These are phyloP conservation scores for Wallacemonas sp. DNA, from an alignment of 208 protist species.

Conservation along the genomic window DNA sequence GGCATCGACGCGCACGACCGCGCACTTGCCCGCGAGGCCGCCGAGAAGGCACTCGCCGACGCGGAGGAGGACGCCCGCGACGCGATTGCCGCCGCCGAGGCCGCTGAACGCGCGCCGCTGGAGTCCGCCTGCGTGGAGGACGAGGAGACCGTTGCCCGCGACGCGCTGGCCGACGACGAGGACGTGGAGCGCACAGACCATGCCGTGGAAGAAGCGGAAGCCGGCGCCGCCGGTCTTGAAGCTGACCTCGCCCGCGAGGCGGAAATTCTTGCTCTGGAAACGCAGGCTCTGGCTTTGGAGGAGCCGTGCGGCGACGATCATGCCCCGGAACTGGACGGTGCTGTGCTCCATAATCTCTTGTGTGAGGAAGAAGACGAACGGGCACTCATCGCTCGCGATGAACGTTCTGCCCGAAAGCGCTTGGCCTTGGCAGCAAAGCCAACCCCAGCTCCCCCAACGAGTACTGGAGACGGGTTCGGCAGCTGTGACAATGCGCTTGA, in stretches of 20 bases:
- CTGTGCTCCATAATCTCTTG: background rate
- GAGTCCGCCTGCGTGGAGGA: slow-evolving; percentile 21
- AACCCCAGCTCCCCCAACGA: background rate
- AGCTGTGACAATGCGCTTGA: background rate
- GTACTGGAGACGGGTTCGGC: background rate
- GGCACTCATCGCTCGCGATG: slow-evolving; percentile 18
- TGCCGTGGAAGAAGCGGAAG: background rate
- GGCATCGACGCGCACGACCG: background rate
- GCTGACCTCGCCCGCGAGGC: background rate
- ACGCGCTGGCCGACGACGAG: slow-evolving; percentile 3
- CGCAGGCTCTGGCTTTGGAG: background rate
- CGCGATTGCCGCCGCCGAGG: slow-evolving; percentile 11
- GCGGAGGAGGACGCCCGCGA: slow-evolving; percentile 23
- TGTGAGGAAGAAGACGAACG: slow-evolving; percentile 51
- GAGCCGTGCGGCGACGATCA: background rate
- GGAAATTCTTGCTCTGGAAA: background rate
- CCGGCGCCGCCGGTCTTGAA: slow-evolving; percentile 11
- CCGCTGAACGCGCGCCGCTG: slow-evolving; percentile 3
- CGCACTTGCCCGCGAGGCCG: slow-evolving; percentile 7
- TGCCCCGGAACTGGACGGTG: background rate
- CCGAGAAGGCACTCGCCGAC: slow-evolving; percentile 9
- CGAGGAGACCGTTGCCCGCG: slow-evolving; percentile 24
- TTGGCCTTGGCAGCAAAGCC: background rate
- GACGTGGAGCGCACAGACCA: background rate
- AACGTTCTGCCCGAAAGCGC: background rate